Base-by-base conservation (phyloP, 2,329 filamentous ascomycete genomes). In the Pezicula rhizophila region DNA sequence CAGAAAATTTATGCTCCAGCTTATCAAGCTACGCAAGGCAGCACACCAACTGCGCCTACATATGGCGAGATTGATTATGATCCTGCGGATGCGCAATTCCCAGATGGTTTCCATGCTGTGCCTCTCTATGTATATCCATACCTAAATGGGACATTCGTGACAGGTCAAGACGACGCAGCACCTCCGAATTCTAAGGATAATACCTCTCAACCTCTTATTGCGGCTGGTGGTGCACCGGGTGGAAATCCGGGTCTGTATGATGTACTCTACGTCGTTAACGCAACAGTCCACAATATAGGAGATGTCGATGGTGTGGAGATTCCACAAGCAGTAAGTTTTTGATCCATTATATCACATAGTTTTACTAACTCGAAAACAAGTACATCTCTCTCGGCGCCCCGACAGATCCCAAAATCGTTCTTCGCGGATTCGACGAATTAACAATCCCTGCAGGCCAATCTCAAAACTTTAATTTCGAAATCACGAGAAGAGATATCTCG, bases 361-460 rank as follows among this genome's bases (percentile, higher is more conserved):
- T 8, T 68, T 70, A 4, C 83, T 84, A 0, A 70, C 75, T 0
- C 2, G 6, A 69, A 41, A 8, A 23, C 39, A 87, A 63, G 58
- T 92, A 97, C 68, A 64, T 97, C 49, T 82, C 78, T 15, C 85
- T 95, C 4, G 92, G 91, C 42, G 89, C 87, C 0, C 78, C 85
- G 0, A 75, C 82, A 20, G 87, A 96, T 60, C 78, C 82, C 2
- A 69, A 74, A 5, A 70, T 76, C 23, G 75, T 82, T 10, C 82
- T 97, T 12, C 84, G 92, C 49, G 84, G 84, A 46, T 97, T 96
- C 63, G 87, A 95, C 50, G 82, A 89, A 44, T 68, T 96, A 47
- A 74, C 72, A 44, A 81, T 96, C 53, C 73, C 78, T 1, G 76
- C 88, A 0, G 86, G 86, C 11, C 68, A 83, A 69, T 80, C 76